A percentile compares a stretch with the other conserved stretches of the same genome.
phyloP scores from a whole-genome alignment of 441 rosid species.

The Brassica hybrid region DNA sequence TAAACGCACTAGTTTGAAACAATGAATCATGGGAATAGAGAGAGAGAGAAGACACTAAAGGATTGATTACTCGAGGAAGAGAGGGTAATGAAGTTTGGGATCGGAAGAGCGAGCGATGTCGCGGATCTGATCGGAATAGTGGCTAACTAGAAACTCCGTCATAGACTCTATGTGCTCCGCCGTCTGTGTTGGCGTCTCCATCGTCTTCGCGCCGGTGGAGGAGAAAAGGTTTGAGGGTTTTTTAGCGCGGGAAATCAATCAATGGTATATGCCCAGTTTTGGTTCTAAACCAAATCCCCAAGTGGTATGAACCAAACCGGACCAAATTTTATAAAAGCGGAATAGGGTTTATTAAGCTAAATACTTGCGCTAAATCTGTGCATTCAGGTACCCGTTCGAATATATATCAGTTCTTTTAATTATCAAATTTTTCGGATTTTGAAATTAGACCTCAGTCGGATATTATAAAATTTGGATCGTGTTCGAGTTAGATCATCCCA shows the following conservation, averaged over 20 bases:
- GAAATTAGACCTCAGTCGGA: no score
- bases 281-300: no score
- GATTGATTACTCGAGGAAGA: conserved; percentile 60
- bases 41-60: neutral
- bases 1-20: neutral
- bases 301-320: no score
- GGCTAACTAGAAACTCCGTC: conserved; percentile 63
- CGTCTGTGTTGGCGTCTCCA: conserved; percentile 40
- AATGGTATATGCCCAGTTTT: neutral
- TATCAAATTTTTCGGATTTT: no score
- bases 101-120: conserved; percentile 67
- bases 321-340: no score
- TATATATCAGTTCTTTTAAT: no score
- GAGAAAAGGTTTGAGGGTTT: conserved; percentile 13
- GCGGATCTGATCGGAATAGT: conserved; percentile 66
- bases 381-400: no score
- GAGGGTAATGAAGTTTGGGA: conserved; percentile 83
- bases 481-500: no score
- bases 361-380: no score
- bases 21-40: neutral
- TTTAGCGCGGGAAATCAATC: conserved; percentile 35
- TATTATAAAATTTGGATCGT: no score
- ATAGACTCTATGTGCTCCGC: conserved; percentile 50
- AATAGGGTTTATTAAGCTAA: no score
- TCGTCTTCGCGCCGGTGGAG: conserved; percentile 16